Conservation (phyloP, 371 early-diverging fungal genomes). For the Rhizopus microsporus region DNA sequence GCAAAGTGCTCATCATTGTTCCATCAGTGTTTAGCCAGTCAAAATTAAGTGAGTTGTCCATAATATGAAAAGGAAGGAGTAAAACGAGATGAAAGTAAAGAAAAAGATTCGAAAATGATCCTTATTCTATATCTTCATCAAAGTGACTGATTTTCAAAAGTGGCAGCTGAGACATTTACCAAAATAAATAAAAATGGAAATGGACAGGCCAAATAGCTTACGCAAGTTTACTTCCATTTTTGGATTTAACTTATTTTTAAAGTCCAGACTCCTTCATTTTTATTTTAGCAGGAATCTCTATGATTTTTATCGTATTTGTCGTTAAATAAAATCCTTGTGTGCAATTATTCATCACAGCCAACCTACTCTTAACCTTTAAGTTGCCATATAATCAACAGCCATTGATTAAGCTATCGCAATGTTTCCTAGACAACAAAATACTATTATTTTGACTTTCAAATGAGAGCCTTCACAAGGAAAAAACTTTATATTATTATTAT, state of each 20-base stretch:
- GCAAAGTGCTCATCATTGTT: neutral
- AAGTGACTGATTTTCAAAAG: too few relatives aligned
- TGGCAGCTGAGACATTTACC: neutral
- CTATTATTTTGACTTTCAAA: too few relatives aligned
- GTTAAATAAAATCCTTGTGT: too few relatives aligned
- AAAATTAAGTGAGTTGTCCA: constrained; percentile 1
- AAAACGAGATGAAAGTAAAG: neutral
- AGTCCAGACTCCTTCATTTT: neutral
- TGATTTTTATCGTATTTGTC: too few relatives aligned
- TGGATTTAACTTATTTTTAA: neutral
- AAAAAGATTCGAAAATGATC: neutral
- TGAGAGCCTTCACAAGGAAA: too few relatives aligned
- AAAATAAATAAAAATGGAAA: neutral
- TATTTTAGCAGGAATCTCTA: too few relatives aligned
- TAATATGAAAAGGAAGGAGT: neutral
- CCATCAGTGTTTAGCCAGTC: neutral
- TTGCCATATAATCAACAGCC: too few relatives aligned
- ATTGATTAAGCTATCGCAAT: too few relatives aligned
- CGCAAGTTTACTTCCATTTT: constrained; percentile 1
- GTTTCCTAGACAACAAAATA: too few relatives aligned
- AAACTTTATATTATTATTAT: too few relatives aligned
- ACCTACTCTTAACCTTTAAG: too few relatives aligned
- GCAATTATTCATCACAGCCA: too few relatives aligned
- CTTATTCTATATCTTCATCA: neutral
- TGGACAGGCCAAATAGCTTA: neutral